Conservation (phyloP, 2,329 filamentous ascomycete genomes). For the Sordariomycetes sp. region DNA sequence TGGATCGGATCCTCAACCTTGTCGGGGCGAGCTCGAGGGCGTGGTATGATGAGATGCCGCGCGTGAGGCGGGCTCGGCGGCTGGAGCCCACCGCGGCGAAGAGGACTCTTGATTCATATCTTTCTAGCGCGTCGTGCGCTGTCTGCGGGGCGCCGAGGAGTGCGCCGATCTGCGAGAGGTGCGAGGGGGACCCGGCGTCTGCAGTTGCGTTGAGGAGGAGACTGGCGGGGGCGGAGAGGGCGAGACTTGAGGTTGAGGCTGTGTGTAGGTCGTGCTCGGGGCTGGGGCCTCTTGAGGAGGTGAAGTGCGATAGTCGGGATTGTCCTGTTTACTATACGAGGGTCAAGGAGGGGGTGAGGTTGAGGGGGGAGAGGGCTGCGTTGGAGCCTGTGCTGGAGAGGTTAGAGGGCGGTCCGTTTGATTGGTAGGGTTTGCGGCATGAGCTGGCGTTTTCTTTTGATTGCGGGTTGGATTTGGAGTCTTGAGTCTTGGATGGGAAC, state of each 20-base stretch:
- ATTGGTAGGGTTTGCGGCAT: neutral
- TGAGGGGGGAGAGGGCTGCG: conserved; percentile 20
- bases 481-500: neutral
- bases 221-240: conserved; percentile 49
- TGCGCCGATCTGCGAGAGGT: conserved; percentile 41
- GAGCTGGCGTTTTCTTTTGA: neutral
- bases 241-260: conserved; percentile 47
- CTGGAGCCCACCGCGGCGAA: conserved; percentile 8
- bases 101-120: conserved; percentile 81
- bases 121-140: conserved; percentile 67
- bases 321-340: conserved; percentile 85
- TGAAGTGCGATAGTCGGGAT: conserved; percentile 82
- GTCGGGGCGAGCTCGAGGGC: conserved; percentile 80
- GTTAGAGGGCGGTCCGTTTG: conserved; percentile 6
- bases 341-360: conserved; percentile 43
- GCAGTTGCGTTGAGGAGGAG: conserved; percentile 50
- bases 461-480: neutral
- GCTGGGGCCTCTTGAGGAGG: conserved; percentile 57
- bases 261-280: conserved; percentile 74
- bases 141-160: conserved; percentile 51
- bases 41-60: conserved; percentile 98
- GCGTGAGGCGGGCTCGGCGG: conserved; percentile 56
- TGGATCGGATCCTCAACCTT: conserved; percentile 93
- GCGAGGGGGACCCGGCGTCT: conserved; percentile 41
- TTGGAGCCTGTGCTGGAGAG: conserved; percentile 2